Evolutionary conservation across 768 basidiomycete genomes (phyloP).

Genomic region (Lenzites betulinus): DNA sequence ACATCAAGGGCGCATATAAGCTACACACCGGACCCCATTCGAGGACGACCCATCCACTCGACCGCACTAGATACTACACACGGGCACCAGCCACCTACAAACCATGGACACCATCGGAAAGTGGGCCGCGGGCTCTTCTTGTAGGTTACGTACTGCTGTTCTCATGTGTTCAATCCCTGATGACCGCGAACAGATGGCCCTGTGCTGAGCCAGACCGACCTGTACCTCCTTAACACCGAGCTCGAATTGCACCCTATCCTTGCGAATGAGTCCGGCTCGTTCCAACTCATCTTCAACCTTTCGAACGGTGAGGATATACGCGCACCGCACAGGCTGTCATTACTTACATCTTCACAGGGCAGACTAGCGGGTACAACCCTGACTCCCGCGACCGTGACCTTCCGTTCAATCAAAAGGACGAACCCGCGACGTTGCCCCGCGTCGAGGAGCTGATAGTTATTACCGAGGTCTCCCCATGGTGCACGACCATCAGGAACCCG

Average conservation of each 20-base stretch:
- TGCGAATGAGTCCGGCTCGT: slow-evolving; percentile 44
- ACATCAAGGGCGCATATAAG: neutral
- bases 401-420: slow-evolving; percentile 44
- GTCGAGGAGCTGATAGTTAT: slow-evolving; percentile 40
- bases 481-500: slow-evolving; percentile 71
- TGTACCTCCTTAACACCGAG: slow-evolving; percentile 69
- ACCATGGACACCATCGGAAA: slow-evolving; percentile 25
- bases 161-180: neutral
- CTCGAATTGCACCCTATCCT: slow-evolving; percentile 78
- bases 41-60: neutral
- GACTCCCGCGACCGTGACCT: slow-evolving; percentile 62
- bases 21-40: neutral
- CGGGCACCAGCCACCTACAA: too few relatives aligned
- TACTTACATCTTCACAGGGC: slow-evolving; percentile 40
- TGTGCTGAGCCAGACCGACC: slow-evolving; percentile 75
- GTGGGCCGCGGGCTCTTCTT: slow-evolving; percentile 25
- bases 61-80: neutral
- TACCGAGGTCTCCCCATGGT: slow-evolving; percentile 69
- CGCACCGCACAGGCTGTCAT: neutral
- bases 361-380: slow-evolving; percentile 61
- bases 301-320: slow-evolving; percentile 50
- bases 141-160: slow-evolving; percentile 2
- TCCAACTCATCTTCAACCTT: slow-evolving; percentile 75
- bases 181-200: slow-evolving; percentile 62
- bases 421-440: slow-evolving; percentile 42